These are phyloP conservation scores for Penicillium sumatraense DNA, from an alignment of 2,329 filamentous ascomycete species.

Conservation along the genomic window DNA sequence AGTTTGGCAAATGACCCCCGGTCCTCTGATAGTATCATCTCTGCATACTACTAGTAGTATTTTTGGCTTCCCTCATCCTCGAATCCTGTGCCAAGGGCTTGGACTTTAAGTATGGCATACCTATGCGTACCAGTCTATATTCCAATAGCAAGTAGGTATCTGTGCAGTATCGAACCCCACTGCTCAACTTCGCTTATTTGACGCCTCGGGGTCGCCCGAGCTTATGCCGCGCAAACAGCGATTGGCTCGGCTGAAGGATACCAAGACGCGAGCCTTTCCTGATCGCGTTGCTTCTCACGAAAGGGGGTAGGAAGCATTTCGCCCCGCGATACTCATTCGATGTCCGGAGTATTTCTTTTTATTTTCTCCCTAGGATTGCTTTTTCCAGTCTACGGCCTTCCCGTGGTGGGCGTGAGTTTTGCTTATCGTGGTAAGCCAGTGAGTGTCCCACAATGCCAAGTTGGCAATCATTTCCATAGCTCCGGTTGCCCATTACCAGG, in stretches of 20 bases:
- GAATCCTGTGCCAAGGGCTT: no score
- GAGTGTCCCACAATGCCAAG: background rate
- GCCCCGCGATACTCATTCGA: background rate
- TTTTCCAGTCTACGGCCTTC: background rate
- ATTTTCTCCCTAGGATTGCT: background rate
- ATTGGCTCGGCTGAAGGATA: slow-evolving; percentile 4
- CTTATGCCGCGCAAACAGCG: slow-evolving; percentile 5
- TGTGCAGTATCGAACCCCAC: background rate
- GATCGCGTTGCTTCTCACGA: slow-evolving; percentile 24
- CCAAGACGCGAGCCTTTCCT: slow-evolving; percentile 31
- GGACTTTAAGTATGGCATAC: no score
- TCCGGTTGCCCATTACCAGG: background rate
- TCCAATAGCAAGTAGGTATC: background rate
- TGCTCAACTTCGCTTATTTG: slow-evolving; percentile 18
- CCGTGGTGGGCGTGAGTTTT: background rate
- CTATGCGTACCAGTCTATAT: no score
- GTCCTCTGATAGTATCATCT: no score
- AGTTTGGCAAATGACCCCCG: background rate
- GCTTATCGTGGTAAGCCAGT: background rate
- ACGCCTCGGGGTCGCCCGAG: slow-evolving; percentile 14
- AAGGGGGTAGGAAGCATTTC: background rate
- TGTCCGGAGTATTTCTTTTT: background rate
- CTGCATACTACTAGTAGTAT: slow-evolving; percentile 1
- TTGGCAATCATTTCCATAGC: background rate
- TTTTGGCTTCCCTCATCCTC: background rate